Evolutionary conservation across 805 yeast genomes (phyloP).

Genomic region (Myxozyma melibiosi): DNA sequence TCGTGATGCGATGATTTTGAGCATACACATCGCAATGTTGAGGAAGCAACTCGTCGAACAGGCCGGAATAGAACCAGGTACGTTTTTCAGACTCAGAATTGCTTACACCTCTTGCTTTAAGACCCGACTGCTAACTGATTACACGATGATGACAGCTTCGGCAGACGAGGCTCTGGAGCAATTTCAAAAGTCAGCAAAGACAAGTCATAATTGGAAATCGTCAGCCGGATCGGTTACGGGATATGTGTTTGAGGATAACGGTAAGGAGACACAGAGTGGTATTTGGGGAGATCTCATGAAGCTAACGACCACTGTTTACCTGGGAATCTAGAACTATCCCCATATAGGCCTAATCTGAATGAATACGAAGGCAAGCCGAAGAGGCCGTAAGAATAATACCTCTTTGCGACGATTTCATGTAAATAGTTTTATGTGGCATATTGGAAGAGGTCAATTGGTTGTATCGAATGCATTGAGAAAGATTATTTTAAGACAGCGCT

Average conservation of each 20-base stretch:
- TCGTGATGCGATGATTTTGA: constrained; percentile 6
- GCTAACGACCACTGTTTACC: background rate
- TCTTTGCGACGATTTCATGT: too few relatives aligned
- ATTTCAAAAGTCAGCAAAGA: constrained; percentile 7
- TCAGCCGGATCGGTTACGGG: constrained; percentile 2
- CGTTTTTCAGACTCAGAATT: background rate
- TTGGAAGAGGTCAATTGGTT: too few relatives aligned
- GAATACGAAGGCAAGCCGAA: background rate
- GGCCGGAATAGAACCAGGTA: constrained; percentile 55
- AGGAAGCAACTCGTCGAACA: constrained; percentile 60
- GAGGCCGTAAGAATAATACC: background rate
- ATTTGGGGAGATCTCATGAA: background rate
- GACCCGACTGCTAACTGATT: background rate
- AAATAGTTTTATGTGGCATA: too few relatives aligned
- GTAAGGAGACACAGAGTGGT: background rate
- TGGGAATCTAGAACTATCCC: background rate
- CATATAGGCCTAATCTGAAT: background rate
- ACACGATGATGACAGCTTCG: constrained; percentile 2
- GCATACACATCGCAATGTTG: constrained; percentile 63
- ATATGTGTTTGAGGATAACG: constrained; percentile 4
- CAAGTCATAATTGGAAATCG: background rate
- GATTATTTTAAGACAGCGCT: too few relatives aligned
- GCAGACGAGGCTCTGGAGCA: constrained; percentile 9
- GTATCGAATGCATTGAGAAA: too few relatives aligned
- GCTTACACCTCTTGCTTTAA: background rate